Evolutionary conservation across 1,139 yeast species (phyloP).

Genomic region (Debaryomyces nepalensis): DNA sequence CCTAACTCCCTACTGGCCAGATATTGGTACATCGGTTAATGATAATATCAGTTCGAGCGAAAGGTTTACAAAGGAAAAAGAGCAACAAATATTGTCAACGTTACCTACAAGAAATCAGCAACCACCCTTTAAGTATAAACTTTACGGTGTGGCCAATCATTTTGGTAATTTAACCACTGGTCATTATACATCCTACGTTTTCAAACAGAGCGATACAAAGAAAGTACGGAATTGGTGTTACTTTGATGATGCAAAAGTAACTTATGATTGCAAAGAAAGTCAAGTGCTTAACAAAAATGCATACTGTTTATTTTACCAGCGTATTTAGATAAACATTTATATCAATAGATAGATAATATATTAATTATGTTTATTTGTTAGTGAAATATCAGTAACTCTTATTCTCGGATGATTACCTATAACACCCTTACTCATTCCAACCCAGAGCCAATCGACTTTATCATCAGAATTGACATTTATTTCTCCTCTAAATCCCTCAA

Average conservation of each 20-base stretch:
- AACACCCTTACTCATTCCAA: conserved; percentile 65
- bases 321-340: conserved; percentile 28
- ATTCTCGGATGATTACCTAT: conserved; percentile 50
- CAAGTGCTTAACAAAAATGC: conserved; percentile 67
- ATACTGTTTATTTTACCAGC: conserved; percentile 71
- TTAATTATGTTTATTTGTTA: conserved; percentile 4
- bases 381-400: conserved; percentile 32
- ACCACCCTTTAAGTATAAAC: conserved; percentile 78
- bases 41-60: conserved; percentile 18
- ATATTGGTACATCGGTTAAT: conserved; percentile 39
- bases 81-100: conserved; percentile 47
- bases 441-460: conserved; percentile 77
- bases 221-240: conserved; percentile 66
- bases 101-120: conserved; percentile 75
- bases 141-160: conserved; percentile 91
- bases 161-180: conserved; percentile 83
- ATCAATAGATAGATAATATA: conserved; percentile 1
- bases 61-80: conserved; percentile 42
- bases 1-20: conserved; percentile 82
- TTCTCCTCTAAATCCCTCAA: conserved; percentile 76
- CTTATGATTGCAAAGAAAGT: conserved; percentile 41
- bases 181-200: conserved; percentile 86
- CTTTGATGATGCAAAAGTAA: conserved; percentile 73
- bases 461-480: conserved; percentile 53
- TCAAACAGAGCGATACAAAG: conserved; percentile 50